Conservation (phyloP, 1,284 basidiomycete genomes). For the Farysia itapuensis region DNA sequence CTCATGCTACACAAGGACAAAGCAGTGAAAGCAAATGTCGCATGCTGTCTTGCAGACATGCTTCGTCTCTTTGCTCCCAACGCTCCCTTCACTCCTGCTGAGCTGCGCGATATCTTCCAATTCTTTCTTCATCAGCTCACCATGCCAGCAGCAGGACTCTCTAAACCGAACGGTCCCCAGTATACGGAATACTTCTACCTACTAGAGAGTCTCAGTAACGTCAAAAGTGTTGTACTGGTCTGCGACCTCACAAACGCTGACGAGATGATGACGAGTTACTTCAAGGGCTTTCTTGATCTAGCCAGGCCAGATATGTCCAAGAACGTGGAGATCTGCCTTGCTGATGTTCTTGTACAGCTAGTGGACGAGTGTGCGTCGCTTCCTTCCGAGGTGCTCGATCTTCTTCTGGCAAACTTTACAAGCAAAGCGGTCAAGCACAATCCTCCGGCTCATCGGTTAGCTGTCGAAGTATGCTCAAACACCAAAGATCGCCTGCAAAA, state of each 20-base stretch:
- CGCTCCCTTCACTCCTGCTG: conserved; percentile 84
- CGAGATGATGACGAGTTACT: conserved; percentile 79
- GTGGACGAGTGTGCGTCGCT: conserved; percentile 80
- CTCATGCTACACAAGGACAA: conserved; percentile 90
- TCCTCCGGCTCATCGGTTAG: conserved; percentile 74
- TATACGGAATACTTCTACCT: conserved; percentile 67
- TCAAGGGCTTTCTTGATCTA: conserved; percentile 78
- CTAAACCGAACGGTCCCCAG: conserved; percentile 35
- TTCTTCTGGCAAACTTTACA: conserved; percentile 81
- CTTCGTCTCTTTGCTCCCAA: conserved; percentile 92
- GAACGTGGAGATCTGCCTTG: conserved; percentile 83
- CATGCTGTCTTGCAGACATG: conserved; percentile 91
- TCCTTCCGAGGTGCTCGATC: conserved; percentile 76
- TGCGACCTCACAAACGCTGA: conserved; percentile 86
- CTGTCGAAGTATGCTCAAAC: conserved; percentile 80
- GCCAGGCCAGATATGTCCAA: conserved; percentile 69
- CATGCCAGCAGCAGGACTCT: conserved; percentile 30
- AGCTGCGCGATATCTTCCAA: conserved; percentile 65
- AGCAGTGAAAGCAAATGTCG: conserved; percentile 88
- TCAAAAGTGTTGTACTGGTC: conserved; percentile 90
- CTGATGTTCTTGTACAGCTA: conserved; percentile 83
- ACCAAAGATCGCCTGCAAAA: conserved; percentile 84
- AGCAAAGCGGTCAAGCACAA: conserved; percentile 66
- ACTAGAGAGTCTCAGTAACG: conserved; percentile 84
- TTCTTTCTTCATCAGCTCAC: conserved; percentile 66